Evolutionary conservation across 768 basidiomycete genomes (phyloP).

Genomic region (Boletus vermiculosoides): DNA sequence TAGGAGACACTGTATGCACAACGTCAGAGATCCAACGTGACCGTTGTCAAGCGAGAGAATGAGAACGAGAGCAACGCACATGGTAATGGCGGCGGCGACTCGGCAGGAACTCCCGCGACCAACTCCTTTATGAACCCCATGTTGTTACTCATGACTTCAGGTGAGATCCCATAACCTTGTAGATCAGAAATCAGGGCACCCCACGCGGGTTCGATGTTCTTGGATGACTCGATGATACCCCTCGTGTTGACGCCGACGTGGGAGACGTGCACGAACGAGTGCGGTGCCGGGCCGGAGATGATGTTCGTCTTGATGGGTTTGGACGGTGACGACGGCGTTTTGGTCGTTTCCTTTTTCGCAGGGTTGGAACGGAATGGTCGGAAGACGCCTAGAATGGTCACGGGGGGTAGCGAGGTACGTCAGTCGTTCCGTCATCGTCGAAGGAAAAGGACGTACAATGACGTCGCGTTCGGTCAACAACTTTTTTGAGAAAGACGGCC

Average conservation of each 20-base stretch:
- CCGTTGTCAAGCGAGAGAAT: neutral
- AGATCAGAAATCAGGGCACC: conserved; percentile 43
- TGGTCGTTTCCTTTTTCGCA: conserved; percentile 25
- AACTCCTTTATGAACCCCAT: conserved; percentile 37
- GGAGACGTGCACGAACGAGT: conserved; percentile 64
- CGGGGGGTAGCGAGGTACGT: neutral
- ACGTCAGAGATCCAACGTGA: conserved; percentile 1
- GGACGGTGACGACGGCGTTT: conserved; percentile 41
- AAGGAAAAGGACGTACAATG: conserved; percentile 24
- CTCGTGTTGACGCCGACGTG: conserved; percentile 59
- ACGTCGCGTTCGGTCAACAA: conserved; percentile 50
- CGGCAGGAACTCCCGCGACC: conserved; percentile 10
- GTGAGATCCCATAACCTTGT: conserved; percentile 39
- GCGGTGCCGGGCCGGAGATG: conserved; percentile 57
- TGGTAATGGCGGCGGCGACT: conserved; percentile 8
- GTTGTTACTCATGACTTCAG: conserved; percentile 31
- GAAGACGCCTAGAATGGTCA: conserved; percentile 21
- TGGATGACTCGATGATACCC: conserved; percentile 52
- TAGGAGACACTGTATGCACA: conserved; percentile 5
- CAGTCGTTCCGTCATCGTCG: neutral
- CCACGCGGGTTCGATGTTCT: conserved; percentile 55
- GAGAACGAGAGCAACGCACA: conserved; percentile 8
- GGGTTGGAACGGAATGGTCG: conserved; percentile 30
- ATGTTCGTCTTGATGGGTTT: conserved; percentile 33
- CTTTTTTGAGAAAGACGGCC: conserved; percentile 56